Evolutionary conservation across 805 yeast species (phyloP).

Genomic region (Ogataea zsoltii): DNA sequence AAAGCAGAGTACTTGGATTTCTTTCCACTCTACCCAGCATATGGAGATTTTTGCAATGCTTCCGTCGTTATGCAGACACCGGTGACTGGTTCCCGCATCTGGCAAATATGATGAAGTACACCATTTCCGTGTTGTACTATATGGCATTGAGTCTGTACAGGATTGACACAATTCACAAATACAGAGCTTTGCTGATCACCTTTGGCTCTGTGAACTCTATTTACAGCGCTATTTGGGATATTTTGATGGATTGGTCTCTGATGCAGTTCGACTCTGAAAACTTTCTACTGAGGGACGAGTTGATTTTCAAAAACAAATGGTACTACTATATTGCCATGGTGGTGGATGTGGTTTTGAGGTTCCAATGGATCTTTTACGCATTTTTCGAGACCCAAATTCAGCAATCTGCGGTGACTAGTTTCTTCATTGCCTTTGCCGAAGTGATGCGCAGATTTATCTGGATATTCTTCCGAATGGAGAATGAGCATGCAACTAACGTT

Average conservation of each 20-base stretch:
- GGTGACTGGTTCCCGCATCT: slow-evolving; percentile 97
- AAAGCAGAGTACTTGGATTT: slow-evolving; percentile 79
- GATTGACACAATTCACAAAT: slow-evolving; percentile 46
- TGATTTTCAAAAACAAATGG: slow-evolving; percentile 59
- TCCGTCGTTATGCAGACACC: slow-evolving; percentile 88
- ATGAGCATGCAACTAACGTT: slow-evolving; percentile 93
- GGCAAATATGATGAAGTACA: slow-evolving; percentile 82
- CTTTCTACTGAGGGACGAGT: slow-evolving; percentile 65
- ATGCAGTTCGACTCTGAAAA: slow-evolving; percentile 64
- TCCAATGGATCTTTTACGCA: slow-evolving; percentile 91
- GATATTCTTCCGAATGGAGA: slow-evolving; percentile 92
- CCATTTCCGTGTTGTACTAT: slow-evolving; percentile 65
- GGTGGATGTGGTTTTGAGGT: slow-evolving; percentile 70
- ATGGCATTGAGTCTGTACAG: slow-evolving; percentile 77
- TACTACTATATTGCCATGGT: slow-evolving; percentile 76
- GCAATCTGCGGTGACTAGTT: slow-evolving; percentile 86
- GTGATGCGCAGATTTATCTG: slow-evolving; percentile 81
- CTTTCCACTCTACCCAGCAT: slow-evolving; percentile 81
- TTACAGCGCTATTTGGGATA: slow-evolving; percentile 79
- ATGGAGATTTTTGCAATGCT: slow-evolving; percentile 89
- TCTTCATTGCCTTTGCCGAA: slow-evolving; percentile 81
- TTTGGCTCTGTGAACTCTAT: slow-evolving; percentile 76
- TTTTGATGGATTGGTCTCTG: slow-evolving; percentile 95
- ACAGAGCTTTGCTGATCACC: slow-evolving; percentile 63
- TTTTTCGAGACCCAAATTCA: slow-evolving; percentile 73